Conservation (phyloP, 495 filamentous ascomycete genomes). For the Neurospora sp. region DNA sequence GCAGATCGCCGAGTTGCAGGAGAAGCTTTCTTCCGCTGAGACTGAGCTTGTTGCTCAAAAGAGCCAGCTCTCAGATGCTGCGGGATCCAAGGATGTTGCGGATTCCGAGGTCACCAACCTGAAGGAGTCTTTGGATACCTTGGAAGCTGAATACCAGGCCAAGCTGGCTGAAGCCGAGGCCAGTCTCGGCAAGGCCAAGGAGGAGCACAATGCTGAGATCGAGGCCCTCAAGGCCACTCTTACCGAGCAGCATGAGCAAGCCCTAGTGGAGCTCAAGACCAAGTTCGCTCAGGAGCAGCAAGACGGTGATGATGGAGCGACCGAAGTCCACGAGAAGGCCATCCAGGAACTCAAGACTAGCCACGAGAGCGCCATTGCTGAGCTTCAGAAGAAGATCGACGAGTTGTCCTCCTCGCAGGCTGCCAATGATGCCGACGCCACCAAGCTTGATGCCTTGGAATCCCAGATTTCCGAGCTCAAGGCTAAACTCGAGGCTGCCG, state of each 20-base stretch:
- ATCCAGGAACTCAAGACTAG: constrained; percentile 31
- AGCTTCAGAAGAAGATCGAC: constrained; percentile 34
- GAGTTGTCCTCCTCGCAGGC: constrained; percentile 26
- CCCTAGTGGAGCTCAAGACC: constrained; percentile 29
- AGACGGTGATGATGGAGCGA: constrained; percentile 20
- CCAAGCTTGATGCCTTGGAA: constrained; percentile 29
- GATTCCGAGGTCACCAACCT: constrained; percentile 31
- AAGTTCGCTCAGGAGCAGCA: constrained; percentile 33
- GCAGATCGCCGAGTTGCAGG: constrained; percentile 31
- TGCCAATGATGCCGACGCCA: constrained; percentile 17
- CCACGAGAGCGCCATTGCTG: constrained; percentile 27
- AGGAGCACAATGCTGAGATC: constrained; percentile 32
- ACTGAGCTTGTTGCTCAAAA: constrained; percentile 28
- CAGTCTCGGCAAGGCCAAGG: constrained; percentile 19
- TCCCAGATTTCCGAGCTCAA: constrained; percentile 33
- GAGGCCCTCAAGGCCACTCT: constrained; percentile 31
- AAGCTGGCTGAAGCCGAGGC: constrained; percentile 25
- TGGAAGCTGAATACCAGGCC: constrained; percentile 30
- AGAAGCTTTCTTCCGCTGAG: constrained; percentile 33
- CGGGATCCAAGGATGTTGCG: constrained; percentile 25
- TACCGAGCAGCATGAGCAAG: constrained; percentile 30
- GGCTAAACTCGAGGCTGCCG: constrained; percentile 23
- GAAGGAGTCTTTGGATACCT: constrained; percentile 30
- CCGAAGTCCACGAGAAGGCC: constrained; percentile 25
- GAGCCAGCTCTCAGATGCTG: constrained; percentile 24